Evolutionary conservation across 2,329 filamentous ascomycete genomes (phyloP).

Genomic region (Aspergillus melleus): DNA sequence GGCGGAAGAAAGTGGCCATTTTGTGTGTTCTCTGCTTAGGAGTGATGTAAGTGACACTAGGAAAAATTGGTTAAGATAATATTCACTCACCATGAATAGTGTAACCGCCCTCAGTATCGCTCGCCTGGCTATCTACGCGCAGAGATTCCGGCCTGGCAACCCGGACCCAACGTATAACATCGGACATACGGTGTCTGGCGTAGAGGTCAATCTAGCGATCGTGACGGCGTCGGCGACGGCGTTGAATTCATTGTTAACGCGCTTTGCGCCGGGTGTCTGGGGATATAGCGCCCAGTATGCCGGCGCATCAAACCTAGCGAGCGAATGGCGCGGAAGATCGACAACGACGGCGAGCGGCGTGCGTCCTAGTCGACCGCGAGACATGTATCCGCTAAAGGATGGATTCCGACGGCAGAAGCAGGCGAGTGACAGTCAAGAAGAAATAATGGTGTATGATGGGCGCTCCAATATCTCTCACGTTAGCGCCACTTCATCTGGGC

Average conservation of each 20-base stretch:
- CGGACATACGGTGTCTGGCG: conserved; percentile 28
- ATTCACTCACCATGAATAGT: conserved; percentile 11
- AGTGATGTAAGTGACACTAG: conserved; percentile 20
- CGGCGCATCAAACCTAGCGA: background rate
- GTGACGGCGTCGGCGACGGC: conserved; percentile 31
- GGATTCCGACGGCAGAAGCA: background rate
- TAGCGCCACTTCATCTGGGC: background rate
- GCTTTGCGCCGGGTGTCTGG: background rate
- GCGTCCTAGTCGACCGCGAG: background rate
- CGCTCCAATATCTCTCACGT: background rate
- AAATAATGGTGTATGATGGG: background rate
- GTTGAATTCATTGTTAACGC: conserved; percentile 19
- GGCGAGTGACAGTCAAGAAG: background rate
- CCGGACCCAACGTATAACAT: conserved; percentile 26
- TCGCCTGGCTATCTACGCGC: conserved; percentile 28
- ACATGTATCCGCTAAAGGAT: background rate
- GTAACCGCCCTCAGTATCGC: conserved; percentile 30
- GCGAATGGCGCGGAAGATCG: background rate
- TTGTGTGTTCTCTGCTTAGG: conserved; percentile 30
- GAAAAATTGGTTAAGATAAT: too few relatives aligned
- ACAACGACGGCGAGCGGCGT: background rate
- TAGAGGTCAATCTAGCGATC: conserved; percentile 33
- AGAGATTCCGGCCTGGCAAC: conserved; percentile 16
- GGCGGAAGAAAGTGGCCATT: conserved; percentile 30
- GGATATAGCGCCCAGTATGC: background rate